These are phyloP conservation scores for Lachnellula cervina DNA, from an alignment of 2,329 filamentous ascomycete species.

Conservation along the genomic window DNA sequence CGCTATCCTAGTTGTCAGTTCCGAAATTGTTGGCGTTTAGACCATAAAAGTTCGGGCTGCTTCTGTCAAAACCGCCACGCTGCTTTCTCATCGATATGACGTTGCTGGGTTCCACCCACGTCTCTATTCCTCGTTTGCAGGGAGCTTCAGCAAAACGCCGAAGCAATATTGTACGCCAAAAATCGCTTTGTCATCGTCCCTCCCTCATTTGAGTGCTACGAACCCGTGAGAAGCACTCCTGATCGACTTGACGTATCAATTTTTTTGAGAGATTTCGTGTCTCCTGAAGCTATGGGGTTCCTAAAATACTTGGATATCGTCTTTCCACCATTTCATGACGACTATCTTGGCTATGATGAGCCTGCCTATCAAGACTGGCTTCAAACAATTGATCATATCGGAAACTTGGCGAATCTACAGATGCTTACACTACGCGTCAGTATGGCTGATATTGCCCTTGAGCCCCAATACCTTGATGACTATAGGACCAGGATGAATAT, in stretches of 20 bases:
- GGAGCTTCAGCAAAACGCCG: constrained; percentile 4
- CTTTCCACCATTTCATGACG: too few species aligned
- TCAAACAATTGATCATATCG: too few species aligned
- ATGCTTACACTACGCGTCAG: too few species aligned
- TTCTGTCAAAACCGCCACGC: constrained; percentile 13
- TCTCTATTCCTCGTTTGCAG: constrained; percentile 15
- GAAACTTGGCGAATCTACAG: too few species aligned
- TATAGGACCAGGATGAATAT: too few species aligned
- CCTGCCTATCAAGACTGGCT: too few species aligned
- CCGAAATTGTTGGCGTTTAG: not conserved
- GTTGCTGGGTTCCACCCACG: constrained; percentile 14
- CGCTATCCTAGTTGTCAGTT: not conserved
- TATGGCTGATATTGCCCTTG: too few species aligned
- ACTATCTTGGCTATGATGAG: too few species aligned
- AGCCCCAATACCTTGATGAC: too few species aligned
- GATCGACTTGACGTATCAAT: not conserved
- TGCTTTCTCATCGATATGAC: constrained; percentile 12
- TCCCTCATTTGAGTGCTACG: not conserved
- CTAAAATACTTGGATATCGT: not conserved
- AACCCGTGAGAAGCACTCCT: not conserved
- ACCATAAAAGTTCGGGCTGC: not conserved
- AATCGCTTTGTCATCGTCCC: constrained; percentile 14
- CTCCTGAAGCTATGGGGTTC: not conserved
- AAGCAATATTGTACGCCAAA: constrained; percentile 7
- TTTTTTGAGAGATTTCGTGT: constrained; percentile 1